phyloP scores from a whole-genome alignment of 305 asterid genomes.

The Fraxinus baroniana region DNA sequence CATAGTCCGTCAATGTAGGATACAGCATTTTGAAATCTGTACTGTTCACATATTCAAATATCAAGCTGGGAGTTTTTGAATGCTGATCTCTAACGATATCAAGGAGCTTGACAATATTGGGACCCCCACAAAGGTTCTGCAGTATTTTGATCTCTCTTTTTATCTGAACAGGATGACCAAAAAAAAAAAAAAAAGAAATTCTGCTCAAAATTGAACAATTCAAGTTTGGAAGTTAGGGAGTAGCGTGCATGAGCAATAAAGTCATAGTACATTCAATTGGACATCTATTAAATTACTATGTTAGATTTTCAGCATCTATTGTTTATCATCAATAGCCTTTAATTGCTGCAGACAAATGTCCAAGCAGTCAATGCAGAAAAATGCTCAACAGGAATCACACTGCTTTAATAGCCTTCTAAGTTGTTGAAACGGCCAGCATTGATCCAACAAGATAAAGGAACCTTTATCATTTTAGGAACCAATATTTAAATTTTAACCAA shows the following conservation, averaged over 20 bases:
- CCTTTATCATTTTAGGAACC: not conserved
- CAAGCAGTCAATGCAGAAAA: not conserved
- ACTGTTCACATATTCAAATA: conserved; percentile 86
- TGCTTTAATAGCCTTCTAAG: not conserved
- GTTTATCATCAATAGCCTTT: not conserved
- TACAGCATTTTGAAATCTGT: conserved; percentile 87
- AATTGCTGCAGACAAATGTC: not conserved
- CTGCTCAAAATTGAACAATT: not conserved
- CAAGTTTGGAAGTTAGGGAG: conserved; percentile 2
- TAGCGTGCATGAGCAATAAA: conserved; percentile 6
- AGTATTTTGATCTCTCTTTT: conserved; percentile 89
- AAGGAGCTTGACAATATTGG: conserved; percentile 74
- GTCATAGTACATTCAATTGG: not conserved
- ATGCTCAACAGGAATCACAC: not conserved
- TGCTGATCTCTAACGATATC: conserved; percentile 86
- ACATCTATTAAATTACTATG: not conserved
- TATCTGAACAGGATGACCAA: conserved; percentile 44
- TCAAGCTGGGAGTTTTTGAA: conserved; percentile 90
- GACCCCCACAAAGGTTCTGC: conserved; percentile 88
- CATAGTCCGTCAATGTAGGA: conserved; percentile 85
- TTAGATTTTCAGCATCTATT: not conserved
- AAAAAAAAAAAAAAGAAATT: conserved; percentile 10
- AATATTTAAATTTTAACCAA: not conserved
- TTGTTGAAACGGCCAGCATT: not conserved
- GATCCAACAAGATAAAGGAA: not conserved